Evolutionary conservation across 31 red algal species (phyloP).

Genomic region (Odonthalia washingtoniensis): DNA sequence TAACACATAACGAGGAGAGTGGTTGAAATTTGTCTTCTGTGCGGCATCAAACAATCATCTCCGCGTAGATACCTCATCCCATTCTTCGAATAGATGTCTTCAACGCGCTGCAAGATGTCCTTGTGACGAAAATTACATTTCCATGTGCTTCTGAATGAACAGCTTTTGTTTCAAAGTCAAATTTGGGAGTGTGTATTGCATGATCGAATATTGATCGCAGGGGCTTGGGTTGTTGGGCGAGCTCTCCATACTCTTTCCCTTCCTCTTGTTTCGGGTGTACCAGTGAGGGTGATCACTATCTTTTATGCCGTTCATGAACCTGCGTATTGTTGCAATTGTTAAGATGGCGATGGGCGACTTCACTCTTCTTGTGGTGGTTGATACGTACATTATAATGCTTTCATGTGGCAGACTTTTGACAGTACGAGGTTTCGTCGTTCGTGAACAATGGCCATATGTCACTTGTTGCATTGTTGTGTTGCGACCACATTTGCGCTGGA

Average conservation of each 20-base stretch:
- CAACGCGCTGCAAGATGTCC: background rate
- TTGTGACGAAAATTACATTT: background rate
- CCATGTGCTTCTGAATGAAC: background rate
- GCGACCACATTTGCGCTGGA: background rate
- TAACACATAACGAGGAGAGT: background rate
- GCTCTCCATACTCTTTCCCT: background rate
- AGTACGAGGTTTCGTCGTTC: background rate
- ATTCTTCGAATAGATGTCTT: background rate
- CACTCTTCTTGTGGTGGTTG: background rate
- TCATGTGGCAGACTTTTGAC: background rate
- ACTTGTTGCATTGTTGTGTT: too few species aligned
- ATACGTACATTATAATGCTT: background rate
- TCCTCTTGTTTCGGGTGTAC: background rate
- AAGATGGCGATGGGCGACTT: background rate
- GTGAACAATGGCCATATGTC: background rate
- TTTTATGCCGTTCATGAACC: background rate
- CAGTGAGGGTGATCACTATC: background rate
- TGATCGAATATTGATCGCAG: background rate
- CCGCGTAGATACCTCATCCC: background rate
- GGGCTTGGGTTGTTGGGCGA: background rate
- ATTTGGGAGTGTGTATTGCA: background rate
- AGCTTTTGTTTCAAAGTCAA: background rate
- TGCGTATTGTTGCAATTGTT: background rate
- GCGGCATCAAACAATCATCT: background rate
- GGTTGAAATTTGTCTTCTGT: background rate